Evolutionary conservation across 495 filamentous ascomycete genomes (phyloP).

Genomic region (Hypoxylon lenormandii): DNA sequence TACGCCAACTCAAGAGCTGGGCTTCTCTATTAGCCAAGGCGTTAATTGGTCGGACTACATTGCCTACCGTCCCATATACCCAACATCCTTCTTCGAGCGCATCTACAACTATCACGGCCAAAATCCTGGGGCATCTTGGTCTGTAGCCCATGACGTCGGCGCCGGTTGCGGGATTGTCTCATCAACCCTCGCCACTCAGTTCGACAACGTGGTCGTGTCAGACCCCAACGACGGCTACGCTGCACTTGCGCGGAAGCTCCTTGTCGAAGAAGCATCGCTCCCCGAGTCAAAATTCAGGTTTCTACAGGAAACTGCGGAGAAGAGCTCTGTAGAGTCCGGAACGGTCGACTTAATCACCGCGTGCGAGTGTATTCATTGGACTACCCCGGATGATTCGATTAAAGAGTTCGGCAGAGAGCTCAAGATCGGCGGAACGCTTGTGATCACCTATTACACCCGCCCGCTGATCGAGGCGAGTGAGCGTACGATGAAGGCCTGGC

Average conservation of each 20-base stretch:
- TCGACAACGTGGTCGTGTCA: conserved; percentile 42
- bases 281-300: conserved; percentile 45
- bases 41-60: conserved; percentile 46
- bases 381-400: conserved; percentile 27
- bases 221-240: conserved; percentile 49
- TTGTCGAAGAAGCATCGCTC: conserved; percentile 23
- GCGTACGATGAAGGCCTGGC: conserved; percentile 11
- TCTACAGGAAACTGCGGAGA: conserved; percentile 44
- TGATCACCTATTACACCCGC: conserved; percentile 32
- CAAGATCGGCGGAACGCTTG: conserved; percentile 33
- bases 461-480: conserved; percentile 27
- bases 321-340: conserved; percentile 39
- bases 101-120: conserved; percentile 42
- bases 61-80: conserved; percentile 39
- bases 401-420: conserved; percentile 38
- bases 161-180: conserved; percentile 48
- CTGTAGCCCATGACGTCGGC: conserved; percentile 42
- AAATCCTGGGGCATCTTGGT: conserved; percentile 24
- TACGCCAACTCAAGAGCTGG: conserved; percentile 5
- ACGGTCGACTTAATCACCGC: conserved; percentile 42
- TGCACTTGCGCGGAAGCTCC: conserved; percentile 33
- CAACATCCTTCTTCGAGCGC: conserved; percentile 40
- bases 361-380: conserved; percentile 49
- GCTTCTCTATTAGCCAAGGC: conserved; percentile 27
- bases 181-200: conserved; percentile 37